Base-by-base conservation (phyloP, 306 rosid species). In the Clitoria ternatea region DNA sequence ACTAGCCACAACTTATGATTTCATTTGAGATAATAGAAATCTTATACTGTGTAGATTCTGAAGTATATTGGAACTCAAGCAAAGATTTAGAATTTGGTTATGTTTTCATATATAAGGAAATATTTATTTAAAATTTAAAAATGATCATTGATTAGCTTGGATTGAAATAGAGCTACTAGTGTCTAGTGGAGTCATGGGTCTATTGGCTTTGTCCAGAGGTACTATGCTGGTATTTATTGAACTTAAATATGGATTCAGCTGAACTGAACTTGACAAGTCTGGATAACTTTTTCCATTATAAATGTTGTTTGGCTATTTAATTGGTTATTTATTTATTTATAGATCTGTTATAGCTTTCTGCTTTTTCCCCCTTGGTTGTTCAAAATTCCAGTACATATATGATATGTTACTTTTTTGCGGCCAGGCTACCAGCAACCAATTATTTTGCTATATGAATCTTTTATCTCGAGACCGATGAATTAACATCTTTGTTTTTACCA, bases 401-500 rank as follows among this genome's bases (percentile, higher is more conserved):
- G n/a, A n/a, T n/a, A n/a, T n/a, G n/a, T n/a, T n/a, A n/a, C n/a
- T n/a, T n/a, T n/a, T n/a, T n/a, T n/a, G n/a, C n/a, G n/a, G n/a
- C n/a, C n/a, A n/a, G n/a, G n/a, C n/a, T n/a, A n/a, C n/a, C 14
- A 6, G 11, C 9, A 35, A 49, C 19, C 15, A 18, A 66, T 20
- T 30, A 29, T 66, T 24, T 66, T 68, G 15, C 42, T 18, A 12
- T 42, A 42, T 43, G 39, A 43, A 43, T 42, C 14, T 26, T n/a
- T 37, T 24, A 64, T 64, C 39, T 42, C 3, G 52, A 37, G 39
- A n/a, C 37, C 53, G 42, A 4, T 26, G 37, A 27, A 52, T 53
- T 71, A 43, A 59, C 54, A 72, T 5, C 14, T 7, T 66, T 23
- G 55, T 26, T 39, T 81, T 77, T 36, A 22, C 59, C 80, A 76